Percentiles rank a stretch among this genome's conserved stretches.
Evolutionary conservation across 2,329 filamentous ascomycete species (phyloP).

Genomic region (Magnaporthiopsis rhizophila): DNA sequence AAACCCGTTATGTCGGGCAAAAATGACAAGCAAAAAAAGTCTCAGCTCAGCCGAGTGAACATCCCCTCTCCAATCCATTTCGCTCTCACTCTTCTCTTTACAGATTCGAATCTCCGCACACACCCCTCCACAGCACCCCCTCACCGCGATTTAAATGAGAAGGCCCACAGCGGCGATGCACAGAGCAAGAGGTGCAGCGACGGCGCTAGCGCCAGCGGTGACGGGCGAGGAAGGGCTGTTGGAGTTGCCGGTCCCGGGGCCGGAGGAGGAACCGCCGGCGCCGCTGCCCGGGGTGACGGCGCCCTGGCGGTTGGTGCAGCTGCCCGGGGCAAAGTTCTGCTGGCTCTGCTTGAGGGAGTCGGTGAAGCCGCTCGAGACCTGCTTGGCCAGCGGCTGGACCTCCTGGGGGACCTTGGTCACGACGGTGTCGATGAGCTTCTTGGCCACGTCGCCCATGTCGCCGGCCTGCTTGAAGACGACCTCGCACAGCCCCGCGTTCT

Average conservation of each 20-base stretch:
- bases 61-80: neutral
- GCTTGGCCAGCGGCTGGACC: slow-evolving; percentile 19
- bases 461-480: slow-evolving; percentile 17
- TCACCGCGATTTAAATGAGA: neutral
- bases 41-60: neutral
- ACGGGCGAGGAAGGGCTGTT: neutral
- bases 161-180: slow-evolving; percentile 2
- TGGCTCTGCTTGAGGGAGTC: slow-evolving; percentile 17
- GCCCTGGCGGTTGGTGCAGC: slow-evolving; percentile 20
- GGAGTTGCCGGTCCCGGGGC: neutral
- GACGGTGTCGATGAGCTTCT: slow-evolving; percentile 22
- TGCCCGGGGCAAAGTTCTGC: slow-evolving; percentile 18
- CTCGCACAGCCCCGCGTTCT: slow-evolving; percentile 21
- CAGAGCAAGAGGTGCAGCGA: slow-evolving; percentile 1
- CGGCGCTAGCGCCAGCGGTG: slow-evolving; percentile 1
- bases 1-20: neutral
- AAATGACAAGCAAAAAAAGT: neutral
- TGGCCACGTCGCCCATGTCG: slow-evolving; percentile 17
- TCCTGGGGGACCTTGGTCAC: slow-evolving; percentile 21
- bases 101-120: neutral
- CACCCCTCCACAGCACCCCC: neutral
- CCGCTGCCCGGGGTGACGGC: neutral
- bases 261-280: neutral
- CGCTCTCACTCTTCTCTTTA: neutral
- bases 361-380: slow-evolving; percentile 18